phyloP scores from a whole-genome alignment of 2,329 filamentous ascomycete species.

The Alternaria metachromatica region DNA sequence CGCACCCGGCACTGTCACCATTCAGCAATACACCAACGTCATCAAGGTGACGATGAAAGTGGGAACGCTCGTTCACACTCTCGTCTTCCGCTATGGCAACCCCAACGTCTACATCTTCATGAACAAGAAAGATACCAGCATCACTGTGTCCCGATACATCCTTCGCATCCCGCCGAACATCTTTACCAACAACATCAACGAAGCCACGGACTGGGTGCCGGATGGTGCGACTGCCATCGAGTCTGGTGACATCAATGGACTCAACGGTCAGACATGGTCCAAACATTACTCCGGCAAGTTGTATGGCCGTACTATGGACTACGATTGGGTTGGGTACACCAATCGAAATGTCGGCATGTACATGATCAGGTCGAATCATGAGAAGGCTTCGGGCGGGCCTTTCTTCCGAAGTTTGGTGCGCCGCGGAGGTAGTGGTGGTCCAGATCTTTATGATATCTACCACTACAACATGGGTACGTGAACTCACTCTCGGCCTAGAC shows the following conservation, averaged over 20 bases:
- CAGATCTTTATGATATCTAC: slow-evolving; percentile 54
- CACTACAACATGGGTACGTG: slow-evolving; percentile 52
- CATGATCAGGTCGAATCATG: slow-evolving; percentile 51
- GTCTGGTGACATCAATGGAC: slow-evolving; percentile 27
- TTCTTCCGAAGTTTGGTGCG: slow-evolving; percentile 53
- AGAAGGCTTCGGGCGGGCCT: slow-evolving; percentile 50
- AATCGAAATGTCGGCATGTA: slow-evolving; percentile 48
- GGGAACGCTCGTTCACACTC: slow-evolving; percentile 65
- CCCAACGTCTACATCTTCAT: slow-evolving; percentile 60
- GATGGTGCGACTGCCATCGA: slow-evolving; percentile 22
- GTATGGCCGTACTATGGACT: slow-evolving; percentile 50
- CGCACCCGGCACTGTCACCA: slow-evolving; percentile 61
- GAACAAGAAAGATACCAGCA: slow-evolving; percentile 51
- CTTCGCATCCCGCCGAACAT: slow-evolving; percentile 30
- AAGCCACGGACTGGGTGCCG: slow-evolving; percentile 44
- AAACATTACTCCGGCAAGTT: slow-evolving; percentile 52
- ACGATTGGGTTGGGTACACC: slow-evolving; percentile 50
- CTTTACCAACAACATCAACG: slow-evolving; percentile 40
- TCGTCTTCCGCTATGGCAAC: slow-evolving; percentile 64
- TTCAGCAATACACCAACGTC: slow-evolving; percentile 39
- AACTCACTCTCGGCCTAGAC: not conserved
- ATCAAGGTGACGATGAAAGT: slow-evolving; percentile 66
- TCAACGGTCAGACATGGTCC: slow-evolving; percentile 44
- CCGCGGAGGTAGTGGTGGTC: slow-evolving; percentile 43
- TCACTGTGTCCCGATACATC: slow-evolving; percentile 52